phyloP scores from a whole-genome alignment of 2,329 filamentous ascomycete genomes.

The Fusarium paranaense region DNA sequence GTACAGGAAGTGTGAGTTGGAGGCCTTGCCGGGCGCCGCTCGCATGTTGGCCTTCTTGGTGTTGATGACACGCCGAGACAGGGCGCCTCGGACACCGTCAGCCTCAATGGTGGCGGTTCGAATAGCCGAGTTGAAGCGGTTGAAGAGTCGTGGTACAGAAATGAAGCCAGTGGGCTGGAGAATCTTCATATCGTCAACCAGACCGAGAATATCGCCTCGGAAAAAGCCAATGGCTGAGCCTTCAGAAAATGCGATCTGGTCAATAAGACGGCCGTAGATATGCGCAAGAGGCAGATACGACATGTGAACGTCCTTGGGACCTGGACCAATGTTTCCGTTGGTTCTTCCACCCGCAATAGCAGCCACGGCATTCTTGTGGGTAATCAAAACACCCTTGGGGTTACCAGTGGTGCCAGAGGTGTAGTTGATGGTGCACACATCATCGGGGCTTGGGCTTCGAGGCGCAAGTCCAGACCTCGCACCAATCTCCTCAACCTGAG shows the following conservation, averaged over 20 bases:
- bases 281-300: constrained; percentile 96
- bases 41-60: constrained; percentile 85
- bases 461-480: constrained; percentile 75
- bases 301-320: constrained; percentile 70
- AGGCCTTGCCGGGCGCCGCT: constrained; percentile 77
- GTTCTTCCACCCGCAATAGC: constrained; percentile 73
- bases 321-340: constrained; percentile 60
- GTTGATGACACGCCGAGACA: constrained; percentile 83
- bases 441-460: constrained; percentile 77
- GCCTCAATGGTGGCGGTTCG: constrained; percentile 82
- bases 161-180: constrained; percentile 85
- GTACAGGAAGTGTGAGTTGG: constrained; percentile 81
- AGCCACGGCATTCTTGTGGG: constrained; percentile 83
- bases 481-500: constrained; percentile 85
- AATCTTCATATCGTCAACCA: constrained; percentile 92
- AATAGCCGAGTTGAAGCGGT: constrained; percentile 87
- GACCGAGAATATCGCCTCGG: constrained; percentile 86
- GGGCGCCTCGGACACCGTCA: constrained; percentile 80
- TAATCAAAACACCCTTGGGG: constrained; percentile 86
- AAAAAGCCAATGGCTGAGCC: constrained; percentile 90
- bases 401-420: constrained; percentile 87
- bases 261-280: constrained; percentile 88
- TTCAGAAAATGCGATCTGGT: constrained; percentile 78
- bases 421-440: constrained; percentile 91
- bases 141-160: constrained; percentile 92